Base-by-base conservation (phyloP, 305 asterid species). In the Andrographis paniculata region DNA sequence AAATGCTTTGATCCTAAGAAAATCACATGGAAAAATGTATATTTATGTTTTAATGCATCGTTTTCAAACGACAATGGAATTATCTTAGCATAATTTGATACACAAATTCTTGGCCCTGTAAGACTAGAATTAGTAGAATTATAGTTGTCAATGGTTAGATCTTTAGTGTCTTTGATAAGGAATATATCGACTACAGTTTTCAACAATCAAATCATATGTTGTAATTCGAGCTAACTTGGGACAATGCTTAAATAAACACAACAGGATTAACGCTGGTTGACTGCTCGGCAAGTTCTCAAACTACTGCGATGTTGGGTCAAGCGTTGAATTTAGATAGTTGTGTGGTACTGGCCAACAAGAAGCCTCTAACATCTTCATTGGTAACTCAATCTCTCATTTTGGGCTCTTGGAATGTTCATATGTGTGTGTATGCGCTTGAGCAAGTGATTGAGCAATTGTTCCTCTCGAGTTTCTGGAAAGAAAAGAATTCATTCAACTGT, bases 241-340 rank as follows among this genome's bases (percentile, higher is more conserved):
- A 1, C 38, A 46, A 52, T 54, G 50, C 67, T 41, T 58, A 48
- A 39, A 53, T 56, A 59, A 50, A 60, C 71, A 85, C 61, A 50
- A 60, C 71, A 85, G 98, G 98, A 52, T 61, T 89, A 71, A 68
- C 73, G 41, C 58, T 78, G 63, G 72, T 86, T 61, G 98, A 89
- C 73, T 89, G 98, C 78, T 74, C 98, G 45, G 98, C 98, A 47
- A 86, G 98, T 79, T 62, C 84, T 56, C 77, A 83, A 57, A 89
- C 95, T 39, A 60, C 77, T 61, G 66, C 47, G 28, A 42, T 78
- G 60, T 74, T 89, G 60, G 71, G 59, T 33, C 71, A 51, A 48
- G 94, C 55, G 53, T 74, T 75, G 42, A 79, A 63, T 38, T 55
- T 79, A 19, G 84, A 76, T 41, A 59, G 87, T 48, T 85, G 80